Conservation (phyloP, 495 filamentous ascomycete species). For the Lentithecium fluviatile region DNA sequence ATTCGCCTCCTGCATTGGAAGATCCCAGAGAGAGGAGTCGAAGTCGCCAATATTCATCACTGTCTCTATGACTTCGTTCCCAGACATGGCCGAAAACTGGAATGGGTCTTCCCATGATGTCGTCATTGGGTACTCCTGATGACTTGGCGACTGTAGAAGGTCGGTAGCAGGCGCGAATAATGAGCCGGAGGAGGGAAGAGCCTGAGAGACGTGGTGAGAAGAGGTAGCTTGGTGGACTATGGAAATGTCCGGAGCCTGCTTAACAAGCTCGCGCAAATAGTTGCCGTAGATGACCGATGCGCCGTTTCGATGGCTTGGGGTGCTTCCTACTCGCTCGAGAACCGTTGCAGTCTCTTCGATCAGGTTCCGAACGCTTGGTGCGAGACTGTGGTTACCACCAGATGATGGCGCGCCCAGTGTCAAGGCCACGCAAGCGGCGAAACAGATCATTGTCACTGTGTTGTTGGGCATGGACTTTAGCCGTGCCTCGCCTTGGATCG, state of each 20-base stretch:
- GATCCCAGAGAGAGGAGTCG: slow-evolving; percentile 52
- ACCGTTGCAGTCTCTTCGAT: slow-evolving; percentile 70
- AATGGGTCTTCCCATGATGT: slow-evolving; percentile 54
- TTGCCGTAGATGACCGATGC: slow-evolving; percentile 61
- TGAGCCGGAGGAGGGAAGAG: neutral
- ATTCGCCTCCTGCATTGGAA: slow-evolving; percentile 54
- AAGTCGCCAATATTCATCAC: slow-evolving; percentile 60
- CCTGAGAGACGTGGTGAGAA: neutral
- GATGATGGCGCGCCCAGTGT: slow-evolving; percentile 49
- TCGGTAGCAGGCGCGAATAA: neutral
- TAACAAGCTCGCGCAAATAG: slow-evolving; percentile 59
- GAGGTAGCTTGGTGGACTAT: neutral
- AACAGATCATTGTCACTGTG: slow-evolving; percentile 74
- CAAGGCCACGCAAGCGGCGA: slow-evolving; percentile 68
- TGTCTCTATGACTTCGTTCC: slow-evolving; percentile 62
- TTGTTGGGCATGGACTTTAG: slow-evolving; percentile 77
- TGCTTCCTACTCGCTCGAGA: slow-evolving; percentile 64
- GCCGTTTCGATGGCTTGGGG: slow-evolving; percentile 63
- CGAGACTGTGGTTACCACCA: slow-evolving; percentile 46
- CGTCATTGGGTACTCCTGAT: slow-evolving; percentile 34
- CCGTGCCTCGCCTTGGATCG: slow-evolving; percentile 67
- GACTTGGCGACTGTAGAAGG: slow-evolving; percentile 34
- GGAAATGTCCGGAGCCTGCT: slow-evolving; percentile 22
- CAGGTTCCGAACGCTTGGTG: slow-evolving; percentile 64
- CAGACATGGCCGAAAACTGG: slow-evolving; percentile 67